A percentile compares a stretch with the other conserved stretches of the same genome.
phyloP scores from a whole-genome alignment of 139 green algal species.

The Eudorina sp. region DNA sequence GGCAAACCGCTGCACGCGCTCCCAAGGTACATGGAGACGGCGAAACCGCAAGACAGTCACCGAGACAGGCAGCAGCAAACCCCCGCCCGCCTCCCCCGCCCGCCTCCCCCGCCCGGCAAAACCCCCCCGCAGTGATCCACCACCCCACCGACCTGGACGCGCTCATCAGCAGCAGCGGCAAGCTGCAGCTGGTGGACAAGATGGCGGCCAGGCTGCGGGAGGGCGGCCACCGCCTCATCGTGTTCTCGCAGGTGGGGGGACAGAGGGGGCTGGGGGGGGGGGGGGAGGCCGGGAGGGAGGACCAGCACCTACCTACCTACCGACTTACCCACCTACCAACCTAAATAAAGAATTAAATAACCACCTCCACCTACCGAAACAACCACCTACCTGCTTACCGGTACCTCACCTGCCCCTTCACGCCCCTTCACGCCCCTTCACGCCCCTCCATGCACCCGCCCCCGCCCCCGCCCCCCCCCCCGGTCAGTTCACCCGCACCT shows the following conservation, averaged over 20 bases:
- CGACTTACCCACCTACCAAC: too few relatives aligned
- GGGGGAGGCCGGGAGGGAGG: neutral
- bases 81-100: neutral
- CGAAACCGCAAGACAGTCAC: too few relatives aligned
- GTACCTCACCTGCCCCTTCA: too few relatives aligned
- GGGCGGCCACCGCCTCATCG: conserved; percentile 63
- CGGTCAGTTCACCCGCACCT: conserved; percentile 71
- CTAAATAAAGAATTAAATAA: too few relatives aligned
- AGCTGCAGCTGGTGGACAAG: conserved; percentile 88
- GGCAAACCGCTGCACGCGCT: too few relatives aligned
- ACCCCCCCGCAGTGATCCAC: neutral
- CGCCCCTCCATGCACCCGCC: neutral
- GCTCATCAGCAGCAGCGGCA: conserved; percentile 77
- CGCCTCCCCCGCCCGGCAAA: neutral
- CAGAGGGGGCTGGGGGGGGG: neutral
- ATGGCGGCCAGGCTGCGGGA: conserved; percentile 72
- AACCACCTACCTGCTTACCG: too few relatives aligned
- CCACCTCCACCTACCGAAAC: too few relatives aligned
- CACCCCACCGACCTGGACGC: conserved; percentile 49
- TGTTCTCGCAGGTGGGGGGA: conserved; percentile 63
- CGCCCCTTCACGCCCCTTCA: conserved; percentile 52
- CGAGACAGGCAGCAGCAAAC: too few relatives aligned
- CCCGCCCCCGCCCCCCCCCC: conserved; percentile 49
- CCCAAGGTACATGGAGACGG: too few relatives aligned
- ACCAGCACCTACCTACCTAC: too few relatives aligned